phyloP scores from a whole-genome alignment of 225 moss, liverwort and hornwort species.

The Neckera pumila region DNA sequence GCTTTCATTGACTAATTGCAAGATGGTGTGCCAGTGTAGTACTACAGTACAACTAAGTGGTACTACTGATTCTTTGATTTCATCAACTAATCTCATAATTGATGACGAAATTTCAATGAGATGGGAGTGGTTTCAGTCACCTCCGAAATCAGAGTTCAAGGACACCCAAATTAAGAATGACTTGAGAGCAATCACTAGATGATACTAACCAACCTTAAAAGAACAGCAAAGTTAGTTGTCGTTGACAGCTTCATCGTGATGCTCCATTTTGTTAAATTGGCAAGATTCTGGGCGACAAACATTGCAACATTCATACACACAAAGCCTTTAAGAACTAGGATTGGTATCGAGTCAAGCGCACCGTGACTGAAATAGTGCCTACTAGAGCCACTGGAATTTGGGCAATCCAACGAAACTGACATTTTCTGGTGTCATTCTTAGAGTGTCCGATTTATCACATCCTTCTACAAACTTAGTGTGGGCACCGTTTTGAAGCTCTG shows the following conservation, averaged over 20 bases:
- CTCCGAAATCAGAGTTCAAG: background rate
- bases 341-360: background rate
- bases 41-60: background rate
- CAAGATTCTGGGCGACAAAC: background rate
- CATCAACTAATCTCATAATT: background rate
- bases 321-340: background rate
- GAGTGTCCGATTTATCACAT: background rate
- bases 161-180: background rate
- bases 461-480: background rate
- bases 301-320: background rate
- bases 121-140: background rate
- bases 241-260: background rate
- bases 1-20: background rate
- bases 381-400: no score
- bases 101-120: background rate
- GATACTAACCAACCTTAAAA: background rate
- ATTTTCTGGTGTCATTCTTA: background rate
- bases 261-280: background rate
- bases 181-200: background rate
- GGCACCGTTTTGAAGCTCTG: background rate
- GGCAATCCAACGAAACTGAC: background rate
- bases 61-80: background rate
- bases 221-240: background rate
- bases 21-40: background rate
- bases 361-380: background rate